Percentiles rank a stretch among this genome's conserved stretches.
Conservation (phyloP, 306 rosid species). For the Fagus crenata region DNA sequence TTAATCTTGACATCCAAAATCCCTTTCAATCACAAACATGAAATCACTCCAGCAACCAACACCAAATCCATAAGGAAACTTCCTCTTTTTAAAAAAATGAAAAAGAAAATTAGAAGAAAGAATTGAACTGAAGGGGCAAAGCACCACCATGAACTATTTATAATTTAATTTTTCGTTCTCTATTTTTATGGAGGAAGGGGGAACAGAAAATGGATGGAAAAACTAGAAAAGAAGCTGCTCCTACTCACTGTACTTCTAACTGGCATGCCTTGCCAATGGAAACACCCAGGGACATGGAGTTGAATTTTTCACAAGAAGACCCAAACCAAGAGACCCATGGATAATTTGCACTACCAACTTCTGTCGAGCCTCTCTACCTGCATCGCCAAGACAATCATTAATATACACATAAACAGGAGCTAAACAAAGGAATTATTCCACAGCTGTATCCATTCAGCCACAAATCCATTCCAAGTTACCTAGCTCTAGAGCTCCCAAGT, state of each 20-base stretch:
- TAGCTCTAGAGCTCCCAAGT: slow-evolving; percentile 50
- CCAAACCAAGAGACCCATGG: slow-evolving; percentile 11
- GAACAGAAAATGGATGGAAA: not conserved
- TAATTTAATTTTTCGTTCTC: slow-evolving; percentile 29
- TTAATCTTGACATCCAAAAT: slow-evolving; percentile 11
- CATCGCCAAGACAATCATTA: slow-evolving; percentile 18
- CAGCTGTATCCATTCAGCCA: not conserved
- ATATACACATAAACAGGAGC: not conserved
- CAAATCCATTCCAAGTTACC: slow-evolving; percentile 30
- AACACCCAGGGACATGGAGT: slow-evolving; percentile 37
- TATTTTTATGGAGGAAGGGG: slow-evolving; percentile 15
- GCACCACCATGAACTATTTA: slow-evolving; percentile 43
- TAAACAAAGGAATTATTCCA: not conserved
- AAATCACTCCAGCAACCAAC: slow-evolving; percentile 15
- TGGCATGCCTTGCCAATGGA: slow-evolving; percentile 31
- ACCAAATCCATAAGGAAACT: slow-evolving; percentile 14
- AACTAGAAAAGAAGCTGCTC: slow-evolving; percentile 20
- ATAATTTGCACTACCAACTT: slow-evolving; percentile 6
- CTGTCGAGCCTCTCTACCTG: slow-evolving; percentile 31
- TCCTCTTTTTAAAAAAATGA: slow-evolving; percentile 5
- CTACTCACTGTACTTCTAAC: slow-evolving; percentile 46
- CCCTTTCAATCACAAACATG: slow-evolving; percentile 16
- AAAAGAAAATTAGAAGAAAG: slow-evolving; percentile 19
- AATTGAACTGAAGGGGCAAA: slow-evolving; percentile 40
- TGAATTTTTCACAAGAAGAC: slow-evolving; percentile 27